These are phyloP conservation scores for Geosmithia morbida DNA, from an alignment of 2,329 filamentous ascomycete species.

Conservation along the genomic window DNA sequence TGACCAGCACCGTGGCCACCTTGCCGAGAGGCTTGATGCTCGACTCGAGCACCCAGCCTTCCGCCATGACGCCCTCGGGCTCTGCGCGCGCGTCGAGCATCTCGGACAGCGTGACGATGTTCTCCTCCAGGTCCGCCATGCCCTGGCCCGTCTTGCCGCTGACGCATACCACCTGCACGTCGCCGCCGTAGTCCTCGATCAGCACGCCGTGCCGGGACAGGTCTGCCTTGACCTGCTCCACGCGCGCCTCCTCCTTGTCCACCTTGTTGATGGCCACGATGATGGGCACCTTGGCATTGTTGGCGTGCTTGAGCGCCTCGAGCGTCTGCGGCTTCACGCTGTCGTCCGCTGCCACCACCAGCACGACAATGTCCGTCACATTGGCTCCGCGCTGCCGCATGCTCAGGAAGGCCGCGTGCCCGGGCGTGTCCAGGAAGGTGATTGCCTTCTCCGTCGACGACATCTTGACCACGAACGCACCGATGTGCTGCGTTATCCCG, in stretches of 20 bases:
- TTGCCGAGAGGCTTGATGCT: slow-evolving; percentile 75
- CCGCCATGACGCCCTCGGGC: slow-evolving; percentile 50
- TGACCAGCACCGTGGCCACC: slow-evolving; percentile 77
- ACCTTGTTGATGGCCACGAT: slow-evolving; percentile 98
- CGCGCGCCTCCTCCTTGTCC: slow-evolving; percentile 70
- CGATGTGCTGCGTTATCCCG: slow-evolving; percentile 96
- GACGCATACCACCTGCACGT: slow-evolving; percentile 81
- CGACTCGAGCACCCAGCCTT: slow-evolving; percentile 90
- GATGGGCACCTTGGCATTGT: slow-evolving; percentile 74
- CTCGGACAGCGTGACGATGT: slow-evolving; percentile 71
- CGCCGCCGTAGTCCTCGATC: slow-evolving; percentile 88
- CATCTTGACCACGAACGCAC: slow-evolving; percentile 86
- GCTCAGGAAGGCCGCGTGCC: slow-evolving; percentile 85
- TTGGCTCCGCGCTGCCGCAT: slow-evolving; percentile 95
- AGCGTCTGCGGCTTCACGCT: slow-evolving; percentile 95
- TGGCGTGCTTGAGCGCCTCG: slow-evolving; percentile 90
- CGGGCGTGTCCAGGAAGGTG: slow-evolving; percentile 93
- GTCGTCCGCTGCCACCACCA: slow-evolving; percentile 93
- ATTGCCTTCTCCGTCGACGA: slow-evolving; percentile 68
- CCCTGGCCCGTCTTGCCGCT: slow-evolving; percentile 89
- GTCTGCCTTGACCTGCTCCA: slow-evolving; percentile 79
- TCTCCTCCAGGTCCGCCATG: slow-evolving; percentile 87
- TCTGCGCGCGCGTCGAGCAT: slow-evolving; percentile 84
- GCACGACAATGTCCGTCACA: slow-evolving; percentile 89
- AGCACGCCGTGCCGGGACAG: slow-evolving; percentile 72